Percentiles rank a stretch among this genome's conserved stretches.
These are phyloP conservation scores for Fallopia convolvulus DNA, from an alignment of 148 eudicot genomes.

Conservation along the genomic window DNA sequence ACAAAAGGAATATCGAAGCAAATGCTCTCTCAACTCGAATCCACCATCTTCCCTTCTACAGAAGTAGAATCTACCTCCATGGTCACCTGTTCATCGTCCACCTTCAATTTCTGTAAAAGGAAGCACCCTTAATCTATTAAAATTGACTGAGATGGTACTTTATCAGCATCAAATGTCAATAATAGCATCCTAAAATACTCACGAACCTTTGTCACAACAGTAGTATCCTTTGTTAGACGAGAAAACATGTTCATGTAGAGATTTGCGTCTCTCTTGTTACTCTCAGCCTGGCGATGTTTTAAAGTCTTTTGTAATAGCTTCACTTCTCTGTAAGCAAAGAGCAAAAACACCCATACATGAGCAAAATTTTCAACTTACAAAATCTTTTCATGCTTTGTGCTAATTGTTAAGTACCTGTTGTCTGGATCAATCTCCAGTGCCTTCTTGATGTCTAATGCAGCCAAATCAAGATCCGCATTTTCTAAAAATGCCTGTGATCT, in stretches of 20 bases:
- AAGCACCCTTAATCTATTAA: not conserved
- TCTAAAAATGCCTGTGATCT: slow-evolving; percentile 55
- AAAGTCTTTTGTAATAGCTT: slow-evolving; percentile 37
- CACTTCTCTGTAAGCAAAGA: slow-evolving; percentile 41
- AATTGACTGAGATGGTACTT: not conserved
- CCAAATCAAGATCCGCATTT: slow-evolving; percentile 39
- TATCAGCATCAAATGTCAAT: not conserved
- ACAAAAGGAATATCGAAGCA: not conserved
- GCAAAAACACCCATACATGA: not conserved
- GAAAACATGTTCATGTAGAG: slow-evolving; percentile 51
- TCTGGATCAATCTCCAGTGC: slow-evolving; percentile 55
- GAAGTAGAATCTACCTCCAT: slow-evolving; percentile 20
- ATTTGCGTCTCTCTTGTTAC: slow-evolving; percentile 47
- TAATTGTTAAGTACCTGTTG: slow-evolving; percentile 32
- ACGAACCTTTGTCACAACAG: slow-evolving; percentile 30
- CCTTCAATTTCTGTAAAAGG: slow-evolving; percentile 35
- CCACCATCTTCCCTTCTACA: slow-evolving; percentile 9
- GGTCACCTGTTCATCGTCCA: slow-evolving; percentile 19
- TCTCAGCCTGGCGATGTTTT: slow-evolving; percentile 52
- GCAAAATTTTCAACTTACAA: not conserved
- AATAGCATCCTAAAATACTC: not conserved
- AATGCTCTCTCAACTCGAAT: slow-evolving; percentile 5
- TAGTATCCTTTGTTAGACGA: slow-evolving; percentile 26
- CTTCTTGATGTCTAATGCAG: slow-evolving; percentile 56
- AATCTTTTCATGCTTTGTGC: not conserved